Evolutionary conservation across 2,329 filamentous ascomycete genomes (phyloP).

Genomic region (Fusarium agapanthi): DNA sequence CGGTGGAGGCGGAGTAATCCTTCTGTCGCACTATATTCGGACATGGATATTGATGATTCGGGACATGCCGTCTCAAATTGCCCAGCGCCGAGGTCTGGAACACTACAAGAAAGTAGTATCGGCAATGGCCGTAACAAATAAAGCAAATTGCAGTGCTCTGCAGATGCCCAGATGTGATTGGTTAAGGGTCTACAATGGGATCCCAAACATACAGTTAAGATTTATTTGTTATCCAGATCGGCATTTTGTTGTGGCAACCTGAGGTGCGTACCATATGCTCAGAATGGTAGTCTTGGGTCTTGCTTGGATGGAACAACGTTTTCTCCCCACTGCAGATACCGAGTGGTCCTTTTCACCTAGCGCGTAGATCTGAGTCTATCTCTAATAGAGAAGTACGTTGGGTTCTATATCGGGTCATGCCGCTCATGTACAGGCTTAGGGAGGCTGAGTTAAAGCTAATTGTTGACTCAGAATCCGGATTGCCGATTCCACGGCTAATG

Average conservation of each 20-base stretch:
- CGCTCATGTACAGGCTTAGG: neutral
- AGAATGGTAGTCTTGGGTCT: too few species aligned
- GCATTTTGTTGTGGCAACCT: too few species aligned
- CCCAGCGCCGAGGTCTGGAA: neutral
- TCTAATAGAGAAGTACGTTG: neutral
- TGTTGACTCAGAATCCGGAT: neutral
- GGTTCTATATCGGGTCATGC: neutral
- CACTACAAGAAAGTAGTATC: neutral
- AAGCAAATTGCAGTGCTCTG: neutral
- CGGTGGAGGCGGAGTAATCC: neutral
- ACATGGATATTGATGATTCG: neutral
- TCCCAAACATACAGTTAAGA: neutral
- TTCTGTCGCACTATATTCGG: neutral
- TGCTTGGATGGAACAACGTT: rapidly evolving
- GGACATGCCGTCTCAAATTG: neutral
- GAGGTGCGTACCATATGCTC: neutral
- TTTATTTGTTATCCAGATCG: neutral
- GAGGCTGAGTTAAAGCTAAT: neutral
- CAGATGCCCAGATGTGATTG: neutral
- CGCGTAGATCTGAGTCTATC: neutral
- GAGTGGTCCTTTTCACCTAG: too few species aligned
- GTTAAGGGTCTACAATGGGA: neutral
- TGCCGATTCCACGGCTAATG: neutral
- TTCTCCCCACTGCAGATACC: too few species aligned
- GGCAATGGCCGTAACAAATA: neutral